Base-by-base conservation (phyloP, 2,329 filamentous ascomycete species). In the Pseudogymnoascus sp. region DNA sequence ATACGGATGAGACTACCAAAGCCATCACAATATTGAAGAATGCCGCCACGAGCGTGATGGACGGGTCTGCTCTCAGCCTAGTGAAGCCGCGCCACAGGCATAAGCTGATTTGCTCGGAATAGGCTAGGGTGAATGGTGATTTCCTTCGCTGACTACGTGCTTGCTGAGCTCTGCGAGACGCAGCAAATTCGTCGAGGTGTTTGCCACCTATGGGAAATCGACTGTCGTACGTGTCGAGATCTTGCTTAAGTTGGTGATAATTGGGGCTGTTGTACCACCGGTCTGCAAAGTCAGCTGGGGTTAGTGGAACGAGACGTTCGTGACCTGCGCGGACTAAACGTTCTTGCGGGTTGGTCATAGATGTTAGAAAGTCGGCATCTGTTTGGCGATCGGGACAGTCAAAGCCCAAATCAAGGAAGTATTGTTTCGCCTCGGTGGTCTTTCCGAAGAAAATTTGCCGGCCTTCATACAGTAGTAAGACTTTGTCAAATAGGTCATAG, bases 41-140 rank as follows among this genome's bases (percentile, higher is more conserved):
- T 28, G 41, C 41, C 6, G 41, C 41, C 14, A 47, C 14, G 12
- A 47, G 41, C 28, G n/a, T 58, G 28, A 38, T 32, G 22, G 32
- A 41, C 32, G 65, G 64, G 70, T 96, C 91, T 54, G 88, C 89
- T 62, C 79, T 80, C 9, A 96, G 78, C 59, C 91, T 84, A 69
- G 84, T 82, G 77, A 87, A 93, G 89, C 73, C 92, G 85, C 6
- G 63, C 59, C 67, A 87, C 7, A 47, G 22, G 22, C 41, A 47
- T 47, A 47, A 47, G 41, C 14, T 30, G 14, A 47, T 47, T 28
- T 47, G 41, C 41, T 47, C 41, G 3, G 4, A 9, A 28, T 47
- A 89, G 0, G 89, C 91, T 30, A 96, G 77, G 1, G 90, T 96
- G 73, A 87, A 96, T 0, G 91, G 90, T 1, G 90, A 94, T 71